Base-by-base conservation (phyloP, 2,329 filamentous ascomycete species). In the Penicillium sp. region DNA sequence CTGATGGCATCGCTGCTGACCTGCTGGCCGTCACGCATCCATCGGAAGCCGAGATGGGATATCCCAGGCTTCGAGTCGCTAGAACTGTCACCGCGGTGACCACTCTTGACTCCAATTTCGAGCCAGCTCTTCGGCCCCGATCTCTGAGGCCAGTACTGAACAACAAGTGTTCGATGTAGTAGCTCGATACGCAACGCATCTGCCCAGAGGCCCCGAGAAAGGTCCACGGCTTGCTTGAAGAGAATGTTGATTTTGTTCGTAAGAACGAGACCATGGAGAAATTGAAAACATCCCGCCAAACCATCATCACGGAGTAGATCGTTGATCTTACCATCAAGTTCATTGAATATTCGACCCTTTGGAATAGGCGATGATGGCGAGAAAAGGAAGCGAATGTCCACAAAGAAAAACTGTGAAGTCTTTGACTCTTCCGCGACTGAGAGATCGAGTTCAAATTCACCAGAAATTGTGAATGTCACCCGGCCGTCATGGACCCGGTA, bases 381-480 rank as follows among this genome's bases (percentile, higher is more conserved):
- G 71, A 96, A 99, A 15, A 87, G 78, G 65, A 96, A 92, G 58
- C 92, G 86, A 67, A 97, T 87, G 72, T 97, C 92, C 60, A 97
- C 90, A 70, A 97, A 96, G 81, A 89, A 97, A 70, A 96, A 95
- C 67, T 95, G 92, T 53, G 89, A 88, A 33, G 86, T 81, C 19
- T 87, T 84, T 63, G 94, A 88, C 69, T 97, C 92, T 65, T 92
- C 89, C 19, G 90, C 91, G 61, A 97, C 89, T 1, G 92, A 92
- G 50, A 99, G 82, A 70, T 97, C 94, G 21, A 97, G 85, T 72
- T 97, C 93, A 67, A 97, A 97, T 72, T 97, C 93, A 52, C 85
- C 84, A 3, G 84, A 78, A 1, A 97, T 89, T 46, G 80, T 84
- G 72, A 99, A 99, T 0, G 92, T 97, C 7, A 90, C 93, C 48